Percentiles rank a stretch among this genome's conserved stretches.
phyloP scores from a whole-genome alignment of 495 filamentous ascomycete genomes.

The Physcia stellaris region DNA sequence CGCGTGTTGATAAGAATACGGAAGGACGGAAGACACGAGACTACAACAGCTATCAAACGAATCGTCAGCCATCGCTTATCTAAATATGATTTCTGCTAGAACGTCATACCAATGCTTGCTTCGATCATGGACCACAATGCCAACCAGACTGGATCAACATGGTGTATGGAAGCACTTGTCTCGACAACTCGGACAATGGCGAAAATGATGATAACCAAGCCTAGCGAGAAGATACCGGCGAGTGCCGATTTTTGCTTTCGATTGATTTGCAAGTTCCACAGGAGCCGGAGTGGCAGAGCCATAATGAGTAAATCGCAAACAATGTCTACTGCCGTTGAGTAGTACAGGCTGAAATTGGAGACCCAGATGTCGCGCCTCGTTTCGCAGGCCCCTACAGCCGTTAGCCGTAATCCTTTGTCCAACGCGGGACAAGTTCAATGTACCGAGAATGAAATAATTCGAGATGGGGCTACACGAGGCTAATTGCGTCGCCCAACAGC shows the following conservation, averaged over 20 bases:
- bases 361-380: constrained; percentile 20
- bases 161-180: constrained; percentile 11
- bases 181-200: constrained; percentile 33
- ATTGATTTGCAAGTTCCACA: constrained; percentile 33
- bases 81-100: background rate
- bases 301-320: constrained; percentile 35
- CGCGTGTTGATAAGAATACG: constrained; percentile 1
- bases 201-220: constrained; percentile 37
- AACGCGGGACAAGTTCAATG: background rate
- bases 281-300: constrained; percentile 34
- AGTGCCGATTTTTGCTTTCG: constrained; percentile 32
- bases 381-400: constrained; percentile 17
- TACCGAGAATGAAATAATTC: constrained; percentile 25
- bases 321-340: constrained; percentile 26
- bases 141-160: constrained; percentile 12
- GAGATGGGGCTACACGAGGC: constrained; percentile 22
- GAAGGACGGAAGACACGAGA: constrained; percentile 11
- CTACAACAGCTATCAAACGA: constrained; percentile 5
- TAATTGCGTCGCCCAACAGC: constrained; percentile 21
- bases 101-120: constrained; percentile 9
- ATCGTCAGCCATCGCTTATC: background rate
- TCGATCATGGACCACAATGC: constrained; percentile 14
- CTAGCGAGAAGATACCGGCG: constrained; percentile 32
- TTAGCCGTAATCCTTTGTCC: background rate
- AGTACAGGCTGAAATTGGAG: constrained; percentile 29